A percentile compares a stretch with the other conserved stretches of the same genome.
These are phyloP conservation scores for Acorus gramineus DNA, from an alignment of 106 monocot genomes.

Conservation along the genomic window DNA sequence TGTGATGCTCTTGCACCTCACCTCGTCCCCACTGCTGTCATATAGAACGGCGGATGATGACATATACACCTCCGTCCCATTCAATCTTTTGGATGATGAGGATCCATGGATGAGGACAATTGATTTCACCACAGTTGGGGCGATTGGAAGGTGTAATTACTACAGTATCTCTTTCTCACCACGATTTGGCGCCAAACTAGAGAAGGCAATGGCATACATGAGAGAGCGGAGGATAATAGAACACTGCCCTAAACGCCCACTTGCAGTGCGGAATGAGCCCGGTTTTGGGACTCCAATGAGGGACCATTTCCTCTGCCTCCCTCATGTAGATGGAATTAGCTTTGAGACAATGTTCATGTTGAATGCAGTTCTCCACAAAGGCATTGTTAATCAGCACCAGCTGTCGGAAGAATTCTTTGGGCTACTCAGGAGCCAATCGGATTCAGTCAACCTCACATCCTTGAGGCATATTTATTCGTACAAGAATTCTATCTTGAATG, in stretches of 20 bases:
- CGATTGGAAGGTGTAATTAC: slow-evolving; percentile 45
- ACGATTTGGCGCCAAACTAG: slow-evolving; percentile 43
- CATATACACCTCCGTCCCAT: slow-evolving; percentile 33
- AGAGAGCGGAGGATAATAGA: slow-evolving; percentile 37
- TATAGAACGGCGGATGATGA: slow-evolving; percentile 86
- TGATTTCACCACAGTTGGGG: slow-evolving; percentile 49
- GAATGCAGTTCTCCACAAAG: slow-evolving; percentile 76
- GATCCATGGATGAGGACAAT: slow-evolving; percentile 92
- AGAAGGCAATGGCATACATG: slow-evolving; percentile 40
- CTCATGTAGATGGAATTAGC: slow-evolving; percentile 28
- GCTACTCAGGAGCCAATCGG: slow-evolving; percentile 33
- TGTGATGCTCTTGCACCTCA: slow-evolving; percentile 36
- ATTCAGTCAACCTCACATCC: slow-evolving; percentile 34
- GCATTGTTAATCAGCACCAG: slow-evolving; percentile 55
- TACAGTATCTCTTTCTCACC: slow-evolving; percentile 46
- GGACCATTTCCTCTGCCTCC: slow-evolving; percentile 48
- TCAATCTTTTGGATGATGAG: slow-evolving; percentile 63
- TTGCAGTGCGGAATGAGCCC: slow-evolving; percentile 31
- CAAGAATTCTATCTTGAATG: slow-evolving; percentile 56
- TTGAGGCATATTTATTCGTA: slow-evolving; percentile 65
- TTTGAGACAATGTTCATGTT: slow-evolving; percentile 69
- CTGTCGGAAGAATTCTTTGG: slow-evolving; percentile 50
- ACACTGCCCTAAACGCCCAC: slow-evolving; percentile 2
- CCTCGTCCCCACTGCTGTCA: slow-evolving; percentile 36
- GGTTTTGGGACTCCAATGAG: slow-evolving; percentile 7